Evolutionary conservation across 805 yeast genomes (phyloP).

Genomic region (Alloascoidea africana): DNA sequence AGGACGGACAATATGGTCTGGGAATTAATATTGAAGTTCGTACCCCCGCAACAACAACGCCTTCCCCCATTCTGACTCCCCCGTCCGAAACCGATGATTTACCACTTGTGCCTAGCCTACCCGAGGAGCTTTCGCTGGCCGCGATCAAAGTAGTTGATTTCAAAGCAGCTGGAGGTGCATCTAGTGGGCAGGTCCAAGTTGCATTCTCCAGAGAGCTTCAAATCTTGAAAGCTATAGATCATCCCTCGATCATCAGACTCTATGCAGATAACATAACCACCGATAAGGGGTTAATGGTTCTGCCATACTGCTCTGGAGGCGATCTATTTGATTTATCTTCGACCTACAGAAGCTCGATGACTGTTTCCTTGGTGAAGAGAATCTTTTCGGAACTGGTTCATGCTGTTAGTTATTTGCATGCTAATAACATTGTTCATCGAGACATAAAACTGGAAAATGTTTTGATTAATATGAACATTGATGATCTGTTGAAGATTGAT

Average conservation of each 20-base stretch:
- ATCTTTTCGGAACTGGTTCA: conserved; percentile 55
- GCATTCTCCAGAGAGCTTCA: conserved; percentile 62
- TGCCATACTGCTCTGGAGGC: conserved; percentile 76
- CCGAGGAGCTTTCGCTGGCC: conserved; percentile 18
- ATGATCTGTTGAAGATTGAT: conserved; percentile 15
- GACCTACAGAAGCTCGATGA: conserved; percentile 23
- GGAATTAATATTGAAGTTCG: not conserved
- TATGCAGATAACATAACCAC: conserved; percentile 23
- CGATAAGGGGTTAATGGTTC: conserved; percentile 32
- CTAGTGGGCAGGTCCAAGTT: conserved; percentile 38
- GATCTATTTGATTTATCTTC: conserved; percentile 59
- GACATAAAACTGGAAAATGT: conserved; percentile 78
- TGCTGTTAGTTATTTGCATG: conserved; percentile 64
- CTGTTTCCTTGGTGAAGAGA: conserved; percentile 36
- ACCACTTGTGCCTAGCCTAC: not conserved
- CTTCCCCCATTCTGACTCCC: not conserved
- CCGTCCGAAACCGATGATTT: conserved; percentile 1
- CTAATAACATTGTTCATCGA: conserved; percentile 60
- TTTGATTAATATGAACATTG: conserved; percentile 20
- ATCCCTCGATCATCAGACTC: conserved; percentile 57
- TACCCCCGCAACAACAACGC: not conserved
- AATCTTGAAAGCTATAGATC: conserved; percentile 37
- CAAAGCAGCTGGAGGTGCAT: conserved; percentile 23
- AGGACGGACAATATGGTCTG: conserved; percentile 4
- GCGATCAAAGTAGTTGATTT: conserved; percentile 60